Evolutionary conservation across 768 basidiomycete genomes (phyloP).

Genomic region (Lactifluus hygrophoroides): DNA sequence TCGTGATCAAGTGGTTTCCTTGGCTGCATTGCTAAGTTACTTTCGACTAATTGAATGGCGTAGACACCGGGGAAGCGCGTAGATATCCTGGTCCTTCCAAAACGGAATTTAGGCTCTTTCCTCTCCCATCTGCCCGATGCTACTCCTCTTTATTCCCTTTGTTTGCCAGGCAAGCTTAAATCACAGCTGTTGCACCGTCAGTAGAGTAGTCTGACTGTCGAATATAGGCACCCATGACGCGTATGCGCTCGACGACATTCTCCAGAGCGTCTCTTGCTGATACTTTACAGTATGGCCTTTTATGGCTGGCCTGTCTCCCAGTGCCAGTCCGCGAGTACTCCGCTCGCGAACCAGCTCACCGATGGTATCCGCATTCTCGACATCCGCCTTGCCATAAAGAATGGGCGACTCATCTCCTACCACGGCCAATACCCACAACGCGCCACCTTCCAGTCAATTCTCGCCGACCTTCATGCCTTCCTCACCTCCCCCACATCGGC

Average conservation of each 20-base stretch:
- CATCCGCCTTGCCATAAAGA: constrained; percentile 63
- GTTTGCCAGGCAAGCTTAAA: constrained; percentile 57
- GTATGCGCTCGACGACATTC: constrained; percentile 29
- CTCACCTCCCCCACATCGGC: constrained; percentile 47
- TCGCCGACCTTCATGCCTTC: constrained; percentile 53
- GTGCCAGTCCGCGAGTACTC: constrained; percentile 61
- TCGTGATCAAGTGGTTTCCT: constrained; percentile 38
- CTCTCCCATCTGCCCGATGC: constrained; percentile 56
- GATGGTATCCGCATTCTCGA: constrained; percentile 79
- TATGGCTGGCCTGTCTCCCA: constrained; percentile 84
- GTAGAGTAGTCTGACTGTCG: constrained; percentile 1
- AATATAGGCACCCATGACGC: constrained; percentile 58
- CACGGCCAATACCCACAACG: constrained; percentile 72
- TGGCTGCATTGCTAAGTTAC: not conserved
- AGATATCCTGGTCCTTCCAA: constrained; percentile 49
- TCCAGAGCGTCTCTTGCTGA: not conserved
- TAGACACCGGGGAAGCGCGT: constrained; percentile 40
- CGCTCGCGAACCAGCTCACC: constrained; percentile 58
- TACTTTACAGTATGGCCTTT: constrained; percentile 56
- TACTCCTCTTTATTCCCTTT: constrained; percentile 60
- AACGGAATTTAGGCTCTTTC: constrained; percentile 49
- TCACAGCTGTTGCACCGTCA: not conserved
- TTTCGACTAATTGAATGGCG: not conserved
- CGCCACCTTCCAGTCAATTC: constrained; percentile 57
- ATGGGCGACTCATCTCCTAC: constrained; percentile 61